Evolutionary conservation across 331 rosid genomes (phyloP), one percentile per base, ranked within the genome.

Genomic region (Quercus tomentella): DNA sequence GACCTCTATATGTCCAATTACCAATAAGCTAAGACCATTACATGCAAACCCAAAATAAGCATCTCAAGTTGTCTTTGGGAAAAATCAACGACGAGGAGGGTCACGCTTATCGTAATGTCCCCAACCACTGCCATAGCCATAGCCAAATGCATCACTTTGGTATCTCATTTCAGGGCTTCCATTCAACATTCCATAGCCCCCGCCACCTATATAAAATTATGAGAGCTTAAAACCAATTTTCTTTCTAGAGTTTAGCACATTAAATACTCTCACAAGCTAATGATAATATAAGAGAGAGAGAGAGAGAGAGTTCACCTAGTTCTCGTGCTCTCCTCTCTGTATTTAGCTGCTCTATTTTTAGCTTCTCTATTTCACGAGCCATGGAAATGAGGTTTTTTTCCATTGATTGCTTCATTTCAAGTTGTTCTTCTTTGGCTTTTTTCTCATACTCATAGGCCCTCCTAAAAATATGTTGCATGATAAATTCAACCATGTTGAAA

Each of bases 331-430:
- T 85, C 72, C 82, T 67, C 60, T 80, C 86, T 57, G 72, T 54
- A 76, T 72, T 88, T 58, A 76, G 80, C 80, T 72, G 81, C 76
- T 88, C 83, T 56, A 85, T 80, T 20, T 87, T 77, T 41, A 84
- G 77, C 74, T 75, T 76, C 80, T 86, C 92, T 67, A 86, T 75
- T 82, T 86, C 90, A 72, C 82, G 84, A 77, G 88, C 92, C 88
- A 88, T 84, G 25, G 86, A 84, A 80, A 84, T 62, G 15, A 86
- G 87, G 70, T 84, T 86, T 52, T 72, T 82, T 84, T 88, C 90
- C 90, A 88, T 80, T 23, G 82, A 84, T 69, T 77, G 90, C 77
- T 78, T 88, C 69, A 79, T 83, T 76, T 80, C 79, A 68, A 82
- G 75, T 84, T 77, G 82, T 72, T 84, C 87, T 77, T 84, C 84